These are phyloP conservation scores for Poa annua DNA, from an alignment of 176 grass and related monocot genomes.

Conservation along the genomic window DNA sequence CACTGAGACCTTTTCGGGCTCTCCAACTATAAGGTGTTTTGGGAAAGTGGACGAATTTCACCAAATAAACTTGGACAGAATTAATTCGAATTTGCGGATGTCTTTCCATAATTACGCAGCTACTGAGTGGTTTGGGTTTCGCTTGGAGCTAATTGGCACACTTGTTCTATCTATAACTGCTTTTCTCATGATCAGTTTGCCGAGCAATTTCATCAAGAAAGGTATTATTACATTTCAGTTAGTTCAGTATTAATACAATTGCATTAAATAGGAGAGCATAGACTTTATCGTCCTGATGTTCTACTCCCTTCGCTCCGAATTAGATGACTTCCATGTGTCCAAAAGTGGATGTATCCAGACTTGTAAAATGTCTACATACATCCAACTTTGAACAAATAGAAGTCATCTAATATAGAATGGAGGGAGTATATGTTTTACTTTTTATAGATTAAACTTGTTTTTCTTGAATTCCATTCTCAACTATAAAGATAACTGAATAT, in stretches of 20 bases:
- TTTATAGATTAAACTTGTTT: not conserved
- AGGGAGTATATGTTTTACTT: constrained; percentile 12
- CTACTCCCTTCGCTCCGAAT: too few species aligned
- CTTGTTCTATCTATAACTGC: constrained; percentile 79
- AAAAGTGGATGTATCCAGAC: too few species aligned
- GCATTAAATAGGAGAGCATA: constrained; percentile 6
- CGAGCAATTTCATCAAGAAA: constrained; percentile 89
- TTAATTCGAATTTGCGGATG: constrained; percentile 89
- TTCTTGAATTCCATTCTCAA: not conserved
- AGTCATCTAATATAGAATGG: too few species aligned
- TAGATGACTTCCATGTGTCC: too few species aligned
- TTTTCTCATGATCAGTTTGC: constrained; percentile 90
- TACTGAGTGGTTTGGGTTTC: constrained; percentile 92
- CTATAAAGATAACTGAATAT: not conserved
- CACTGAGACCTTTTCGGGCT: constrained; percentile 80
- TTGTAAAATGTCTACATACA: too few species aligned
- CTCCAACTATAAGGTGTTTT: constrained; percentile 82
- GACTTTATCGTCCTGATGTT: constrained; percentile 15
- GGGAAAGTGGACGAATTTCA: constrained; percentile 74
- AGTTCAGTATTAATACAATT: not conserved
- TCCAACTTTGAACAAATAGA: too few species aligned
- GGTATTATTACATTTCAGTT: constrained; percentile 50
- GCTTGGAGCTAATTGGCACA: constrained; percentile 83
- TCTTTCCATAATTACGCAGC: constrained; percentile 83
- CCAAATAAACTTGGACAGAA: constrained; percentile 70